These are phyloP conservation scores for Kodamaea hsintzibuensis DNA, from an alignment of 805 yeast genomes.

Conservation along the genomic window DNA sequence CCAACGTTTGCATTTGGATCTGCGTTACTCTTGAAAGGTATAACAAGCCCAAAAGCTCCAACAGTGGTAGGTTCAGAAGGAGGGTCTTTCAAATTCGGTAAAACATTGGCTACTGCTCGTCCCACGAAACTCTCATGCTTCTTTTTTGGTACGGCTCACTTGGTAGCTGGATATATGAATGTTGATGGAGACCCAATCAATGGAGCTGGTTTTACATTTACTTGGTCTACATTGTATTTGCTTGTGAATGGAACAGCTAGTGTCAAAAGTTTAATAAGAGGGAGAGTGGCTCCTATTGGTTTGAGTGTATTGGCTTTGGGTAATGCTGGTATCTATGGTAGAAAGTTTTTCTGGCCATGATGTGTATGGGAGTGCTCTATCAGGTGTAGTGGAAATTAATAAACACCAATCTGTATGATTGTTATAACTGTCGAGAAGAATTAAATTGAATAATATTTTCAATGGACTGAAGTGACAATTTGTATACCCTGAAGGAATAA, in stretches of 20 bases:
- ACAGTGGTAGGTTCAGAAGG: conserved; percentile 17
- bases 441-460: no score
- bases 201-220: conserved; percentile 78
- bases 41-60: conserved; percentile 7
- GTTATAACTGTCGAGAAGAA: conserved; percentile 3
- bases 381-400: no score
- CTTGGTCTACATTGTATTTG: conserved; percentile 78
- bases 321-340: conserved; percentile 69
- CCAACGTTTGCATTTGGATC: conserved; percentile 16
- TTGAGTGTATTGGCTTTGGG: conserved; percentile 59
- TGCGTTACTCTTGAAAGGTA: conserved; percentile 12
- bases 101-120: conserved; percentile 17
- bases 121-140: conserved; percentile 47
- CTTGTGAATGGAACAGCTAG: conserved; percentile 69
- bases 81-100: conserved; percentile 20
- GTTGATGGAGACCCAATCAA: conserved; percentile 73
- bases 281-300: conserved; percentile 62
- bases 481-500: no score
- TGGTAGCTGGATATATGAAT: conserved; percentile 71
- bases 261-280: conserved; percentile 50
- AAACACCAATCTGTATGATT: conserved; percentile 8
- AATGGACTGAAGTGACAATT: no score
- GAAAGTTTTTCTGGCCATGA: conserved; percentile 56
- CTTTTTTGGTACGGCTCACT: conserved; percentile 61
- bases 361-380: neutral